Evolutionary conservation across 768 basidiomycete species (phyloP).

Genomic region (Rhodotorula babjevae): DNA sequence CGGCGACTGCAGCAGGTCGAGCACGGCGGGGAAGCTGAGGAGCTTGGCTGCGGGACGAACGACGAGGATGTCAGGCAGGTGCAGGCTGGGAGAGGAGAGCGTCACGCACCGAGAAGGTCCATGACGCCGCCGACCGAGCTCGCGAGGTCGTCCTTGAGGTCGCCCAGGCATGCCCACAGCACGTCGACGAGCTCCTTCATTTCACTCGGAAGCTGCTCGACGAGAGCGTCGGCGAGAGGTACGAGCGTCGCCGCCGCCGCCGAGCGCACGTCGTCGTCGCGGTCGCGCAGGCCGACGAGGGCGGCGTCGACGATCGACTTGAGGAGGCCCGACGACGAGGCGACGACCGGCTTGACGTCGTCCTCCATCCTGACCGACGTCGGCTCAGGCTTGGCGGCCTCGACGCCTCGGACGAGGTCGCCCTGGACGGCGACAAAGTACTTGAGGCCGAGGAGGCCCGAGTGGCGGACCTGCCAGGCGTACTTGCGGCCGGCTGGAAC

Average conservation of each 20-base stretch:
- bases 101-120: constrained; percentile 64
- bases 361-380: constrained; percentile 6
- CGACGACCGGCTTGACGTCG: constrained; percentile 34
- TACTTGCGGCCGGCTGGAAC: constrained; percentile 51
- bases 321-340: constrained; percentile 51
- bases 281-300: constrained; percentile 79
- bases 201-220: constrained; percentile 62
- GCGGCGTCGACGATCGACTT: constrained; percentile 83
- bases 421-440: constrained; percentile 92
- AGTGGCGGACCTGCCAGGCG: constrained; percentile 95
- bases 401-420: constrained; percentile 62
- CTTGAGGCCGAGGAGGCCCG: constrained; percentile 93
- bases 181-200: constrained; percentile 71
- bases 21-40: constrained; percentile 23
- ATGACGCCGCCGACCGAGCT: constrained; percentile 96
- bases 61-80: background rate
- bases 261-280: constrained; percentile 91
- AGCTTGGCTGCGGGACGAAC: constrained; percentile 15
- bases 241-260: constrained; percentile 87
- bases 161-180: constrained; percentile 80
- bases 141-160: constrained; percentile 93
- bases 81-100: background rate
- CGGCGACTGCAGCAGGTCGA: constrained; percentile 31
- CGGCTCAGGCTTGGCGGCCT: constrained; percentile 12
- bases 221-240: constrained; percentile 78